Evolutionary conservation across 495 filamentous ascomycete genomes (phyloP).

Genomic region (Neurospora discreta): DNA sequence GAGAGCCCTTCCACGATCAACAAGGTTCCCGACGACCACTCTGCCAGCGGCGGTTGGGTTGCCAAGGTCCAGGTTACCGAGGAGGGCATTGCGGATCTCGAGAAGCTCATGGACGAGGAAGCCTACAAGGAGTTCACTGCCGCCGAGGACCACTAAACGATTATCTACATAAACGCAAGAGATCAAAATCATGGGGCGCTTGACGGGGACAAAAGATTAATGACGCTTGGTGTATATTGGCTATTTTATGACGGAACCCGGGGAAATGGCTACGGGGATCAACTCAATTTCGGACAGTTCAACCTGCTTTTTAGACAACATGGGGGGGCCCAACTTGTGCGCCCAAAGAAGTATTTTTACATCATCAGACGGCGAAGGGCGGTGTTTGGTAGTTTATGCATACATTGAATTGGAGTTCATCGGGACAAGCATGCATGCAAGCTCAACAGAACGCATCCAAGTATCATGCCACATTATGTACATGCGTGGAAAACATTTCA

Average conservation of each 20-base stretch:
- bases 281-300: slow-evolving; percentile 19
- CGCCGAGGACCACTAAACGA: slow-evolving; percentile 10
- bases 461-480: neutral
- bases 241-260: neutral
- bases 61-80: slow-evolving; percentile 70
- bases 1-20: slow-evolving; percentile 83
- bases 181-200: neutral
- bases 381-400: neutral
- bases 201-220: slow-evolving; percentile 3
- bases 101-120: slow-evolving; percentile 58
- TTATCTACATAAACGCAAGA: neutral
- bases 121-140: slow-evolving; percentile 62
- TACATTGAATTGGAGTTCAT: slow-evolving; percentile 1
- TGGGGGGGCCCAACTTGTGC: neutral
- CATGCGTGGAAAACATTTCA: neutral
- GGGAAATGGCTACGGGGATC: slow-evolving; percentile 4
- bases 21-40: slow-evolving; percentile 55
- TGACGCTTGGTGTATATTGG: neutral
- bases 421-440: neutral
- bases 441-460: neutral
- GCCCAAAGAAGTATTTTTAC: neutral
- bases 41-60: slow-evolving; percentile 82
- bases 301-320: slow-evolving; percentile 19
- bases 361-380: neutral
- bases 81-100: slow-evolving; percentile 50